Evolutionary conservation across 2,329 filamentous ascomycete genomes (phyloP).

Genomic region (Juglanconis sp.): DNA sequence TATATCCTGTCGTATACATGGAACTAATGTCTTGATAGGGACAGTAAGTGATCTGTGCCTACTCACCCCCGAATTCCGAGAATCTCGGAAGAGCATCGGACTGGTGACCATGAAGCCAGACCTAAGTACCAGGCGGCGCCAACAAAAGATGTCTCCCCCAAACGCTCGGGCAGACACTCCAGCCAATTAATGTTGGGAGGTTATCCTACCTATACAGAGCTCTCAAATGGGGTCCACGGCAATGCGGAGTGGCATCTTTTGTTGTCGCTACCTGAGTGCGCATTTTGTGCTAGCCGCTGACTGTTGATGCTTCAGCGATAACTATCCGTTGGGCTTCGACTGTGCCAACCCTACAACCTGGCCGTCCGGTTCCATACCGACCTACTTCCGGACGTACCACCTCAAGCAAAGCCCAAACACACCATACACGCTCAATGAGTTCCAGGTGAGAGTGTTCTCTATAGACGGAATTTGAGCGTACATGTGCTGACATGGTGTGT

Average conservation of each 20-base stretch:
- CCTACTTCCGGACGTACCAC: constrained; percentile 52
- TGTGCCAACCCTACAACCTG: constrained; percentile 61
- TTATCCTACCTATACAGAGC: too few species aligned
- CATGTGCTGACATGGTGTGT: not conserved
- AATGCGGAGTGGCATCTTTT: too few species aligned
- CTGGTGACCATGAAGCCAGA: too few species aligned
- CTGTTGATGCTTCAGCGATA: constrained; percentile 43
- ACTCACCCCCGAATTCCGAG: not conserved
- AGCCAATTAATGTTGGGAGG: too few species aligned
- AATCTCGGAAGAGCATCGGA: too few species aligned
- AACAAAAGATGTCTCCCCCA: too few species aligned
- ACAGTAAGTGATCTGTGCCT: not conserved
- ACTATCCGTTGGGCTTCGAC: constrained; percentile 60
- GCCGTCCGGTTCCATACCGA: constrained; percentile 56
- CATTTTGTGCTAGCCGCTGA: not conserved
- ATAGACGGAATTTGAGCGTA: not conserved
- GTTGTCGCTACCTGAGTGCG: too few species aligned
- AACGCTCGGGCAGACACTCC: too few species aligned
- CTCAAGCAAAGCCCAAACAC: constrained; percentile 60
- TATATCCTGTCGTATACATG: not conserved
- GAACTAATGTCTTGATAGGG: not conserved
- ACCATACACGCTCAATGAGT: constrained; percentile 54
- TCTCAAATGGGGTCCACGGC: too few species aligned
- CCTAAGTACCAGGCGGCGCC: too few species aligned
- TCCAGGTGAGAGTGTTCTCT: constrained; percentile 1